These are phyloP conservation scores for Trichoderma gamsii DNA, from an alignment of 495 filamentous ascomycete genomes.

Conservation along the genomic window DNA sequence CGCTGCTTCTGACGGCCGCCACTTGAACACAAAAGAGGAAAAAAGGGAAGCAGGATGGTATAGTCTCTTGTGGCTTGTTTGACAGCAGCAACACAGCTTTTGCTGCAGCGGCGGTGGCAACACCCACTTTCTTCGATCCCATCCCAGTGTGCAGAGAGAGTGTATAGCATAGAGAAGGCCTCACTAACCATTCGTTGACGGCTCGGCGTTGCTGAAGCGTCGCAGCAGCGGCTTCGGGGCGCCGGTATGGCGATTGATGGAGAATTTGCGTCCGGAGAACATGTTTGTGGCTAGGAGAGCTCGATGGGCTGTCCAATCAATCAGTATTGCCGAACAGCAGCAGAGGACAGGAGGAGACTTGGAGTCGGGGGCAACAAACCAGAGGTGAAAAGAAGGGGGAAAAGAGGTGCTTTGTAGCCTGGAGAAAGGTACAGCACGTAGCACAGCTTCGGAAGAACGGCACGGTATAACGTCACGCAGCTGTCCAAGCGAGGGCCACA, in stretches of 20 bases:
- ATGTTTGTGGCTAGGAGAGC: neutral
- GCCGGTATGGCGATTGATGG: conserved; percentile 52
- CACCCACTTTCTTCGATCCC: neutral
- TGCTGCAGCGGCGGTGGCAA: neutral
- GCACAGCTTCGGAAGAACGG: conserved; percentile 7
- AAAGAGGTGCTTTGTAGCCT: neutral
- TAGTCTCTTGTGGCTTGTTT: neutral
- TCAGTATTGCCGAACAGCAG: neutral
- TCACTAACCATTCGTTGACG: conserved; percentile 42
- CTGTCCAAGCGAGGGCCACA: conserved; percentile 1
- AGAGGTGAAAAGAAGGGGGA: neutral
- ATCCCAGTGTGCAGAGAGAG: neutral
- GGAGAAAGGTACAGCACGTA: neutral
- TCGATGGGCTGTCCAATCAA: neutral
- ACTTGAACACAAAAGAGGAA: conserved; percentile 19
- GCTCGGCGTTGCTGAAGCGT: conserved; percentile 48
- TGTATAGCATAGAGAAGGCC: conserved; percentile 9
- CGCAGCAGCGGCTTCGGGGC: conserved; percentile 39
- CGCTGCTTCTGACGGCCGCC: conserved; percentile 23
- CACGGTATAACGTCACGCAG: conserved; percentile 8
- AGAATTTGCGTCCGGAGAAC: conserved; percentile 50
- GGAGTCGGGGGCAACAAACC: neutral
- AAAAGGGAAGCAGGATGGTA: neutral
- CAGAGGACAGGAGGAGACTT: neutral
- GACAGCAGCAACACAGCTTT: conserved; percentile 17